phyloP scores from a whole-genome alignment of 2,329 filamentous ascomycete species.

The Stachybotrys chartarum region DNA sequence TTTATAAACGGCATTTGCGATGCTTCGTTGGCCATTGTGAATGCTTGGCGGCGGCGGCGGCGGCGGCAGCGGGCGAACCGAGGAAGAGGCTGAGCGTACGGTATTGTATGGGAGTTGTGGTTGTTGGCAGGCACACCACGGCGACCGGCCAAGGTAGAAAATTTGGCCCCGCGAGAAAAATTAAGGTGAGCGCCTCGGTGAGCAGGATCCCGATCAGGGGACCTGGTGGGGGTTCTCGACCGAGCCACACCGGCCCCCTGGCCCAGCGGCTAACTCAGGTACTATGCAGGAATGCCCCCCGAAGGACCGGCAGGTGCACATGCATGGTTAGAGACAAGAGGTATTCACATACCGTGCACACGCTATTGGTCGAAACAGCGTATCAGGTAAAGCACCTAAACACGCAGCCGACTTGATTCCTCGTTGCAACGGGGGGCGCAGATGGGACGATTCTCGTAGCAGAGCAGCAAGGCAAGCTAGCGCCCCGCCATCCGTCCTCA shows the following conservation, averaged over 20 bases:
- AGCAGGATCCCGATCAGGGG: not conserved
- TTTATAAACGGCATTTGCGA: slow-evolving; percentile 67
- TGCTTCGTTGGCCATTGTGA: slow-evolving; percentile 23
- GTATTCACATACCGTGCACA: too few species aligned
- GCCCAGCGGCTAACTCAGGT: too few species aligned
- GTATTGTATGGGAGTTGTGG: not conserved
- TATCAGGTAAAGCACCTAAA: too few species aligned
- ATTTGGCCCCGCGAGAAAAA: slow-evolving; percentile 7
- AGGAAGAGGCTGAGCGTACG: not conserved
- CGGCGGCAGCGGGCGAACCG: not conserved
- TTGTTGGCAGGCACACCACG: not conserved
- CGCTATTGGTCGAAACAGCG: too few species aligned
- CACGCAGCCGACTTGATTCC: not conserved
- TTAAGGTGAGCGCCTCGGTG: slow-evolving; percentile 11
- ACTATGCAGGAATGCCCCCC: too few species aligned
- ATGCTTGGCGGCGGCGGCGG: not conserved
- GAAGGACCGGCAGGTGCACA: too few species aligned
- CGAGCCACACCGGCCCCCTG: not conserved
- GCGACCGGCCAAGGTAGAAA: not conserved
- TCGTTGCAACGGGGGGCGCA: not conserved
- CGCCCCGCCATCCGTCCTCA: not conserved
- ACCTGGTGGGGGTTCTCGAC: not conserved
- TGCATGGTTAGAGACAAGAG: too few species aligned
- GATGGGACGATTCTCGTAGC: too few species aligned
- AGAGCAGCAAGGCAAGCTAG: too few species aligned